Conservation (phyloP, 2,329 filamentous ascomycete species). For the Pyrenophora graminea region DNA sequence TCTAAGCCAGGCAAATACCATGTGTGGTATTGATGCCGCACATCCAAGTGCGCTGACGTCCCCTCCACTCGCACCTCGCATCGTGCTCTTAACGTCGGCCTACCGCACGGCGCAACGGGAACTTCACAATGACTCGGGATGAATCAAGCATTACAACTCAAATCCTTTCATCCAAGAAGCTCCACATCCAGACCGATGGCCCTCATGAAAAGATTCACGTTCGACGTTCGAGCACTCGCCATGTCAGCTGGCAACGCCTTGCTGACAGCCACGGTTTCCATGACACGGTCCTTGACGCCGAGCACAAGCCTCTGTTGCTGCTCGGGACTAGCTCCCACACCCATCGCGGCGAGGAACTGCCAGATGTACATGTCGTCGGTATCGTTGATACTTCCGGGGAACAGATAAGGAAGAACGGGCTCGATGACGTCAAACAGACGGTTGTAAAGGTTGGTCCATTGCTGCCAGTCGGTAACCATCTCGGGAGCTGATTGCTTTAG, state of each 20-base stretch:
- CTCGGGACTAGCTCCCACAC: slow-evolving; percentile 88
- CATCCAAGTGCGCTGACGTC: background rate
- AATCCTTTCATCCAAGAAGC: slow-evolving; percentile 59
- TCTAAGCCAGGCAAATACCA: background rate
- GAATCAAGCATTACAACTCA: slow-evolving; percentile 1
- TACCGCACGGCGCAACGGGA: background rate
- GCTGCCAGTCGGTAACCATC: slow-evolving; percentile 67
- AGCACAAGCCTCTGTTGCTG: slow-evolving; percentile 94
- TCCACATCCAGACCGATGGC: slow-evolving; percentile 98
- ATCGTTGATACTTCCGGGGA: slow-evolving; percentile 87
- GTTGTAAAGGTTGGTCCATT: slow-evolving; percentile 84
- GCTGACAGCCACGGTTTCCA: slow-evolving; percentile 87
- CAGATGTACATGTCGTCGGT: slow-evolving; percentile 96
- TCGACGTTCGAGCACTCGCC: slow-evolving; percentile 79
- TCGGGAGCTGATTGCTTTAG: slow-evolving; percentile 80
- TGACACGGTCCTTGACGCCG: slow-evolving; percentile 95
- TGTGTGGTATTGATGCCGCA: background rate
- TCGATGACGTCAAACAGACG: slow-evolving; percentile 86
- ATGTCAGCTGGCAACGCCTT: slow-evolving; percentile 89
- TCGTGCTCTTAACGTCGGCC: slow-evolving; percentile 1
- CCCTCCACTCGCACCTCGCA: background rate
- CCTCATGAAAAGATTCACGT: slow-evolving; percentile 98
- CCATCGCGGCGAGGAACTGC: slow-evolving; percentile 95
- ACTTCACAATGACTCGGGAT: slow-evolving; percentile 4
- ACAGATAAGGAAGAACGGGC: slow-evolving; percentile 79